A percentile compares a stretch with the other conserved stretches of the same genome.
Conservation (phyloP, 2,329 filamentous ascomycete genomes). For the Fusarium redolens region DNA sequence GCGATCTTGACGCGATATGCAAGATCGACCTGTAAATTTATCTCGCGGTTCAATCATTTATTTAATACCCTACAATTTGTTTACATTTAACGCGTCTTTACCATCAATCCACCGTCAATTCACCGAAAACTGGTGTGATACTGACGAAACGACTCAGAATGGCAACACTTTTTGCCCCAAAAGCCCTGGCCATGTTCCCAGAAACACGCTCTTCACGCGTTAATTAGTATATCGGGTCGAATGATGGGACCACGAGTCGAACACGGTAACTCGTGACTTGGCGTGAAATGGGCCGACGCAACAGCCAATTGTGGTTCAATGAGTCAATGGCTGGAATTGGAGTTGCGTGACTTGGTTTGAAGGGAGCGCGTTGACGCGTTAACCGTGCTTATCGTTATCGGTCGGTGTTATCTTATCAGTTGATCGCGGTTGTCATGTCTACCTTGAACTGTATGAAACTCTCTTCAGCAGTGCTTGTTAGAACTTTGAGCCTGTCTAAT, state of each 20-base stretch:
- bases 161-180: background rate
- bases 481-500: background rate
- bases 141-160: constrained; percentile 1
- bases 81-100: background rate
- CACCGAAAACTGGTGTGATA: constrained; percentile 6
- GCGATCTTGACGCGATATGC: background rate
- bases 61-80: background rate
- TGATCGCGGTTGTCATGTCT: rapidly evolving
- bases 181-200: background rate
- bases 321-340: background rate
- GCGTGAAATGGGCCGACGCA: constrained; percentile 21
- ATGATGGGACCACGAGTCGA: constrained; percentile 24
- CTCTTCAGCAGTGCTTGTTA: no score
- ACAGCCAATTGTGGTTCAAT: constrained; percentile 15
- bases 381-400: background rate
- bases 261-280: constrained; percentile 40
- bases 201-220: constrained; percentile 29
- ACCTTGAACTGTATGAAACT: background rate
- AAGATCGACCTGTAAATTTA: background rate
- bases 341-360: background rate
- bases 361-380: background rate
- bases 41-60: background rate
- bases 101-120: background rate
- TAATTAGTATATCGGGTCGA: background rate
- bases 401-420: background rate